phyloP scores from a whole-genome alignment of 768 basidiomycete genomes.

The Leucogyrophana mollusca region DNA sequence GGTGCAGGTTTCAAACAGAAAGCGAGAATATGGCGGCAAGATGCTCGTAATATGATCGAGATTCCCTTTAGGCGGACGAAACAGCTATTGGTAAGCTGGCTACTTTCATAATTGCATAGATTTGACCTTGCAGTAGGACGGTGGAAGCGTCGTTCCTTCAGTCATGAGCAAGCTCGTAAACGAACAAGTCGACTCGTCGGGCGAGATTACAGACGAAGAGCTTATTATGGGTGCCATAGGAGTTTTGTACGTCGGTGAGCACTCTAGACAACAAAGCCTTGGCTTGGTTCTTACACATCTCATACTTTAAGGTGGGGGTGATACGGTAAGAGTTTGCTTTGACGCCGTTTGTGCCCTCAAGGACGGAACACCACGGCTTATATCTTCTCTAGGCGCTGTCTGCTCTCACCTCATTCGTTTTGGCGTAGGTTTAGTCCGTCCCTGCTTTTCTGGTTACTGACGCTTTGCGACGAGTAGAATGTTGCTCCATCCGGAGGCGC shows the following conservation, averaged over 20 bases:
- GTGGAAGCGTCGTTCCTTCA: conserved; percentile 9
- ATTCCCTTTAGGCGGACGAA: conserved; percentile 44
- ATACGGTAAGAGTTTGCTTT: conserved; percentile 35
- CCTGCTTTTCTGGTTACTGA: too few relatives aligned
- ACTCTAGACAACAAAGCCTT: neutral
- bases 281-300: neutral
- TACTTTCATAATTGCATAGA: too few relatives aligned
- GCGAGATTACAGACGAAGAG: conserved; percentile 11
- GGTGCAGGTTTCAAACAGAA: conserved; percentile 32
- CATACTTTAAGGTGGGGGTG: conserved; percentile 40
- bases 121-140: too few relatives aligned
- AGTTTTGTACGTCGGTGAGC: conserved; percentile 11
- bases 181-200: conserved; percentile 6
- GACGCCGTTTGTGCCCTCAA: conserved; percentile 16
- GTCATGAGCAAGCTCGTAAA: conserved; percentile 18
- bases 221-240: conserved; percentile 17
- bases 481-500: conserved; percentile 35
- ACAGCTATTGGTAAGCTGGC: conserved; percentile 41
- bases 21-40: conserved; percentile 20
- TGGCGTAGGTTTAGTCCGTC: too few relatives aligned
- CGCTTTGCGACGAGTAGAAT: too few relatives aligned
- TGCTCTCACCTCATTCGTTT: neutral
- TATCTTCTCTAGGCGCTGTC: neutral
- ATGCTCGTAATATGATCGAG: conserved; percentile 38
- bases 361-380: neutral